Conservation (phyloP, 2,329 filamentous ascomycete species). For the Lasiodiplodia theobromae region DNA sequence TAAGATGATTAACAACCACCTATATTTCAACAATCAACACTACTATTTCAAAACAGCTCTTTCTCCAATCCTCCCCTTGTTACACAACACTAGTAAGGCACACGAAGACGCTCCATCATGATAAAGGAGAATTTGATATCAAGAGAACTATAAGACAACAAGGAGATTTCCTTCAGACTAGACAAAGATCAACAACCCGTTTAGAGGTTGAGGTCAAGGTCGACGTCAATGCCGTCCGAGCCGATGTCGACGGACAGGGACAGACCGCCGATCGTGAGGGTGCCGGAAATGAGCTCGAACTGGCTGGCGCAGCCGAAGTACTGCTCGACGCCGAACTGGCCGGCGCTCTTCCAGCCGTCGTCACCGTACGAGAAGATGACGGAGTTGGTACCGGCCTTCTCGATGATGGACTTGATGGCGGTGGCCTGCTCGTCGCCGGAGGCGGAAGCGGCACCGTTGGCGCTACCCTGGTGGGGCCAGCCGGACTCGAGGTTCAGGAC, state of each 20-base stretch:
- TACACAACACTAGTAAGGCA: not conserved
- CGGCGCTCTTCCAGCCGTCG: slow-evolving; percentile 81
- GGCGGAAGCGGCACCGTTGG: slow-evolving; percentile 74
- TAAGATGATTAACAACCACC: not conserved
- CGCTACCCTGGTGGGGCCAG: slow-evolving; percentile 76
- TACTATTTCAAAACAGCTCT: slow-evolving; percentile 8
- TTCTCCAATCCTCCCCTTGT: not conserved
- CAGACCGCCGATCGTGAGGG: slow-evolving; percentile 29
- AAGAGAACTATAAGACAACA: not conserved
- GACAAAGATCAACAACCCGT: not conserved
- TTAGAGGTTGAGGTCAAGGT: slow-evolving; percentile 30
- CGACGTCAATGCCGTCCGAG: slow-evolving; percentile 29
- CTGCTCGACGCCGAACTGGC: slow-evolving; percentile 76
- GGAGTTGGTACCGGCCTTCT: slow-evolving; percentile 69
- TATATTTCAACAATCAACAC: slow-evolving; percentile 6
- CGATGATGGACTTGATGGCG: slow-evolving; percentile 76
- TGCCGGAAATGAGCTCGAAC: slow-evolving; percentile 49
- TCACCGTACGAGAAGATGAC: slow-evolving; percentile 84
- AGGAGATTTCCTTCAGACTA: slow-evolving; percentile 7
- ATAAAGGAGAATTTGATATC: slow-evolving; percentile 1
- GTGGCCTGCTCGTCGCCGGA: slow-evolving; percentile 69
- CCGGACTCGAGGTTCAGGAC: slow-evolving; percentile 85
- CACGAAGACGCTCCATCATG: slow-evolving; percentile 19
- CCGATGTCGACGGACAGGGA: slow-evolving; percentile 25
- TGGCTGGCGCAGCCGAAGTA: slow-evolving; percentile 73